phyloP scores from a whole-genome alignment of 2,329 filamentous ascomycete species.

The Lomentospora prolificans region DNA sequence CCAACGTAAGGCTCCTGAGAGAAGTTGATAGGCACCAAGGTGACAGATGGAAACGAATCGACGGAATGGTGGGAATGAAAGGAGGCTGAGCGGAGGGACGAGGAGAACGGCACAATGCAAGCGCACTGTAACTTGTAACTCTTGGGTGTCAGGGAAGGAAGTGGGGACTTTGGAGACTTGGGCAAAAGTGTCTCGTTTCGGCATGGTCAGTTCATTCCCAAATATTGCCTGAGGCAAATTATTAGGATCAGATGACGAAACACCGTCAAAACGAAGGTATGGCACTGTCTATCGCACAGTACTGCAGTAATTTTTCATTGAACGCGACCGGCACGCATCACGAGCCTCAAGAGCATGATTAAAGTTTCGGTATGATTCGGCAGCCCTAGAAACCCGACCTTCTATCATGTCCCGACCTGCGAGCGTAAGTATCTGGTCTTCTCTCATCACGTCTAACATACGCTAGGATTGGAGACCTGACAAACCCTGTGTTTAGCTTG shows the following conservation, averaged over 20 bases:
- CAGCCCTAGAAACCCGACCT: background rate
- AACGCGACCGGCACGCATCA: background rate
- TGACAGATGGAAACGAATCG: slow-evolving; percentile 12
- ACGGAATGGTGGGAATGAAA: slow-evolving; percentile 7
- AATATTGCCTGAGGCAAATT: slow-evolving; percentile 6
- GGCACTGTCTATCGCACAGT: slow-evolving; percentile 3
- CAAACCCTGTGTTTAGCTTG: slow-evolving; percentile 5
- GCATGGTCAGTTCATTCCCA: background rate
- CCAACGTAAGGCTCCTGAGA: slow-evolving; percentile 8
- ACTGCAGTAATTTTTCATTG: background rate
- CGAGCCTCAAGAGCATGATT: background rate
- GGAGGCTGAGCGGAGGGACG: slow-evolving; percentile 4
- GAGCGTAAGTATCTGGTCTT: slow-evolving; percentile 12
- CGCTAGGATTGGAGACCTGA: too few relatives aligned
- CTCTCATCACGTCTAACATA: background rate
- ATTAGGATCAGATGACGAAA: slow-evolving; percentile 7
- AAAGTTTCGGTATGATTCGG: background rate
- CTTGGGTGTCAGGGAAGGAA: background rate
- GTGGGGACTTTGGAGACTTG: background rate
- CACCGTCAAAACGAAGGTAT: slow-evolving; percentile 8
- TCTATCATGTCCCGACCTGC: slow-evolving; percentile 14
- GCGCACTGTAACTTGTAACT: background rate
- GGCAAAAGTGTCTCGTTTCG: background rate
- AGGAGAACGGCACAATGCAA: background rate
- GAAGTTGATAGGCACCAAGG: slow-evolving; percentile 8